A percentile compares a stretch with the other conserved stretches of the same genome.
phyloP scores from a whole-genome alignment of 768 basidiomycete species.

The Omphalotus guepiniiformis region DNA sequence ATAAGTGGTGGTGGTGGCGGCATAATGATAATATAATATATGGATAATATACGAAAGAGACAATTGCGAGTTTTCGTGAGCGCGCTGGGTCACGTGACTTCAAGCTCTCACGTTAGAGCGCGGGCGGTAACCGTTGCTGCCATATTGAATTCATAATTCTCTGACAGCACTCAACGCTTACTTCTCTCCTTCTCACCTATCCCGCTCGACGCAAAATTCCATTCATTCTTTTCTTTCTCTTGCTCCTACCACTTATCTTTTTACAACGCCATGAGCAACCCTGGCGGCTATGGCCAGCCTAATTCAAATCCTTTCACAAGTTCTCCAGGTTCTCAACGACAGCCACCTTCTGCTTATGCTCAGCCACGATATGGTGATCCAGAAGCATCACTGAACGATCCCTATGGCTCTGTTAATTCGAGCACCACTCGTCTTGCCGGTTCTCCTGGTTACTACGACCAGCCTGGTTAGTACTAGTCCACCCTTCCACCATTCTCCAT shows the following conservation, averaged over 20 bases:
- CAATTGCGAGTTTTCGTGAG: no score
- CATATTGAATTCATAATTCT: no score
- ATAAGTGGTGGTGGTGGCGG: no score
- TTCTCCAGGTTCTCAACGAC: slow-evolving; percentile 12
- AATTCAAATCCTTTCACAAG: slow-evolving; percentile 26
- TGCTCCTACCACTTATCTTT: neutral
- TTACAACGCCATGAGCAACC: slow-evolving; percentile 24
- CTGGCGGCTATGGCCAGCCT: slow-evolving; percentile 40
- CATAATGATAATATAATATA: no score
- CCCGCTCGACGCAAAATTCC: slow-evolving; percentile 15
- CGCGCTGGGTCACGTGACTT: no score
- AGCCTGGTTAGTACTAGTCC: slow-evolving; percentile 13
- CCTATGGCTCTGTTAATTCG: slow-evolving; percentile 46
- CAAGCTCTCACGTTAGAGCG: no score
- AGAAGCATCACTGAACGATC: slow-evolving; percentile 51
- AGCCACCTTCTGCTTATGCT: slow-evolving; percentile 22
- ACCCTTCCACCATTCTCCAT: slow-evolving; percentile 6
- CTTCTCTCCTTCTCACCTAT: neutral
- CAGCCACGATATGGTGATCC: slow-evolving; percentile 35
- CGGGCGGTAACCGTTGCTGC: no score
- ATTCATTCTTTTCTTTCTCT: slow-evolving; percentile 25
- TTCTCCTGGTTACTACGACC: slow-evolving; percentile 25
- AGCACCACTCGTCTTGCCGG: slow-evolving; percentile 54
- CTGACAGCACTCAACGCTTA: no score
- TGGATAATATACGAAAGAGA: no score